Conservation (phyloP, 345 rosid genomes). For the Corymbia maculata region DNA sequence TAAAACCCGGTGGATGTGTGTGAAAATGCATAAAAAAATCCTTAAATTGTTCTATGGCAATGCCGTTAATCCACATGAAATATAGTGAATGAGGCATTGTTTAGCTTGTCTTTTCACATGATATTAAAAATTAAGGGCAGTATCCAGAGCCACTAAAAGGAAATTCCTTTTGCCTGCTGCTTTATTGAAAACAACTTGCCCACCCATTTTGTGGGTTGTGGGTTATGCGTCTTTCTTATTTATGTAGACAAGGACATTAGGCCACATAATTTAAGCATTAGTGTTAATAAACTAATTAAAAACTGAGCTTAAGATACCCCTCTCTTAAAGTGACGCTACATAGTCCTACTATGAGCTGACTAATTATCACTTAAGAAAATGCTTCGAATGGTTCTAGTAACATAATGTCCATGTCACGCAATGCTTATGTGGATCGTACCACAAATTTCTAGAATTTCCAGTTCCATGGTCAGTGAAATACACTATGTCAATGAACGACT, state of each 20-base stretch:
- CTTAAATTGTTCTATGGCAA: background rate
- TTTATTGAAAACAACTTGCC: background rate
- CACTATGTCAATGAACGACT: background rate
- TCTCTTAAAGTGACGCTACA: background rate
- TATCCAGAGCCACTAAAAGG: background rate
- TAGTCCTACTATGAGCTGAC: background rate
- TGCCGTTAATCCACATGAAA: background rate
- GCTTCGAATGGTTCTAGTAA: background rate
- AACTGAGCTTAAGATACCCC: background rate
- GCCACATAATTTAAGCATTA: background rate
- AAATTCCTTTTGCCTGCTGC: background rate
- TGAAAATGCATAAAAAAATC: background rate
- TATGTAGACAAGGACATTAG: background rate
- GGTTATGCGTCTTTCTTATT: background rate
- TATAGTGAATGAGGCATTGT: background rate
- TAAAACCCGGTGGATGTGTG: background rate
- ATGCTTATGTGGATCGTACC: background rate
- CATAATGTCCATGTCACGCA: background rate
- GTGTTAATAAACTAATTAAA: background rate
- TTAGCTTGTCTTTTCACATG: background rate
- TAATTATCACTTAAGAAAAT: background rate
- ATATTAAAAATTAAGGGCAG: background rate
- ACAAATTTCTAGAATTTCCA: background rate
- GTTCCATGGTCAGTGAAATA: background rate
- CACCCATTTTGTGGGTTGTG: background rate